Base-by-base conservation (phyloP, 768 basidiomycete genomes). In the Amanita inopinata region DNA sequence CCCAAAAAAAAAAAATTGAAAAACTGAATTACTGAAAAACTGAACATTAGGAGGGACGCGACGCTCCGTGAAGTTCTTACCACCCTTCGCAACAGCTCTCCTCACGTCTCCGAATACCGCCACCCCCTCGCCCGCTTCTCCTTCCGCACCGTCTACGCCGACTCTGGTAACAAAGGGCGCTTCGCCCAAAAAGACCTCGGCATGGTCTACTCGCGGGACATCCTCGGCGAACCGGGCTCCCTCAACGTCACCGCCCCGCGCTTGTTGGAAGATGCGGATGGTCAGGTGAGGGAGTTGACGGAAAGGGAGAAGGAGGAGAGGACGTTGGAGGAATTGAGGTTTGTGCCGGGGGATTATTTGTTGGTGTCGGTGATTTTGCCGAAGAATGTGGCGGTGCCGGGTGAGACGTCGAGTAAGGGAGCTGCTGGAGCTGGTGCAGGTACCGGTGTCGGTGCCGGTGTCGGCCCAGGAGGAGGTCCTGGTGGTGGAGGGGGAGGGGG, bases 91-190 rank as follows among this genome's bases (percentile, higher is more conserved):
- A 76, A 76, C 51, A 69, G 76, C 18, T 76, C 82, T 2, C 82
- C 86, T 3, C 70, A 69, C 39, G 66, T 78, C 24, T 61, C 74
- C 18, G 85, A 88, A 63, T 81, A 83, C 59, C 76, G 79, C 38
- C 85, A 89, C 56, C 84, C 87, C 3, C 77, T 87, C 25, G 85
- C 83, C 0, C 78, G 83, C 17, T 90, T 83, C 61, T 75, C 78
- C 5, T 90, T 90, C 70, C 74, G 81, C 28, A 76, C 83, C 6
- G 74, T 89, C 37, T 88, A 81, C 49, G 83, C 83, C 3, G 87
- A 88, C 56, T 67, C 78, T 6, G 70, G 74, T 4, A 76, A 75
- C 58, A 78, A 80, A 49, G 86, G 85, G 4, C 73, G 76, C 11
- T 83, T 80, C 49, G 65, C 78, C 0, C 73, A 76, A 56, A 88